These are phyloP conservation scores for Plasmodium reichenowi DNA, from an alignment of 169 alveolate species.

Conservation along the genomic window DNA sequence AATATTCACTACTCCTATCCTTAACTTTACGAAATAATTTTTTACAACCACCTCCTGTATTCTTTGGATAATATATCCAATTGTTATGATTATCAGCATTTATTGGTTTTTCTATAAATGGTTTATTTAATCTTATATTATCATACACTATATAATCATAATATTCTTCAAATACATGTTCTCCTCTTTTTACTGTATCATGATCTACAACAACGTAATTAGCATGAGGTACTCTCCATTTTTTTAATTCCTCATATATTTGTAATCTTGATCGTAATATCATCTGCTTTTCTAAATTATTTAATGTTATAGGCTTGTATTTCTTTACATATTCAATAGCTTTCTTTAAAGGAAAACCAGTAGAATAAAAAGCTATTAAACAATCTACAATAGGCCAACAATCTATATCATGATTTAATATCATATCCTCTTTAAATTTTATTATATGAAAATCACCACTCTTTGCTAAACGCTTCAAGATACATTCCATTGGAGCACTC, in stretches of 20 bases:
- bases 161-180: constrained; percentile 89
- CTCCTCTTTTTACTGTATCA: constrained; percentile 87
- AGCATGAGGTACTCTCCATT: constrained; percentile 91
- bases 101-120: constrained; percentile 97
- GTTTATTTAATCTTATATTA: constrained; percentile 93
- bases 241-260: constrained; percentile 85
- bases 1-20: constrained; percentile 89
- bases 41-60: constrained; percentile 96
- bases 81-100: constrained; percentile 98
- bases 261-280: constrained; percentile 87
- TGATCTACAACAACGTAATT: constrained; percentile 90
- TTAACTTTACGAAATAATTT: constrained; percentile 90
- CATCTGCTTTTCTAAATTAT: constrained; percentile 76
- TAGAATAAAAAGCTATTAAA: constrained; percentile 92
- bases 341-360: constrained; percentile 90
- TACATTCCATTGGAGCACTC: constrained; percentile 91
- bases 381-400: constrained; percentile 95
- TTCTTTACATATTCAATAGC: constrained; percentile 77
- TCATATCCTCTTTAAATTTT: constrained; percentile 90
- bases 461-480: constrained; percentile 83
- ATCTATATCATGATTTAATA: constrained; percentile 84
- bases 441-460: constrained; percentile 89
- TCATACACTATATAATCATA: constrained; percentile 93
- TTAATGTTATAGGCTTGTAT: constrained; percentile 76
- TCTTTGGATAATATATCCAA: constrained; percentile 95